Evolutionary conservation across 2,329 filamentous ascomycete species (phyloP).

Genomic region (Cladosporium sp.): DNA sequence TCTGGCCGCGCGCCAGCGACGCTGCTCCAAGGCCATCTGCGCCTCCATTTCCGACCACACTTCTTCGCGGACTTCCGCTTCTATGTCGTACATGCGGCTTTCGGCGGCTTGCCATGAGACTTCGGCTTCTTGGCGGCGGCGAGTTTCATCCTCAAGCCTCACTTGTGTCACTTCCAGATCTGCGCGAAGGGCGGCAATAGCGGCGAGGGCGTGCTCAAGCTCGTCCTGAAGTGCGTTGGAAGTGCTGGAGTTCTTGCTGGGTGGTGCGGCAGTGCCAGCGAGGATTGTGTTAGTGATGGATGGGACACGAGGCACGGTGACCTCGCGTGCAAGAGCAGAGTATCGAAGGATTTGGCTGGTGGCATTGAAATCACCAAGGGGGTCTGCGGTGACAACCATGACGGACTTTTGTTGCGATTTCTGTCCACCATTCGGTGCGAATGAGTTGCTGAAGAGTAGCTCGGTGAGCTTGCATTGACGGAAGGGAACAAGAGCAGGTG

Average conservation of each 20-base stretch:
- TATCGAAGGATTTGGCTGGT: slow-evolving; percentile 95
- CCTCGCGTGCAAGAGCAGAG: slow-evolving; percentile 84
- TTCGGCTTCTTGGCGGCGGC: slow-evolving; percentile 66
- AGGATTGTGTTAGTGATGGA: slow-evolving; percentile 71
- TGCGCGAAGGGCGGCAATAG: slow-evolving; percentile 72
- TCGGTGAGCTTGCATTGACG: slow-evolving; percentile 51
- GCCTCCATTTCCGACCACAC: slow-evolving; percentile 82
- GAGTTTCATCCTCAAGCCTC: slow-evolving; percentile 65
- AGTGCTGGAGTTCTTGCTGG: slow-evolving; percentile 36
- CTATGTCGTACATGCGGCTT: slow-evolving; percentile 65
- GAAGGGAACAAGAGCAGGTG: slow-evolving; percentile 58
- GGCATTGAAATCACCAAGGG: slow-evolving; percentile 89
- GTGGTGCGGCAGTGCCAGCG: slow-evolving; percentile 22
- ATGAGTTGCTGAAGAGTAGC: slow-evolving; percentile 49
- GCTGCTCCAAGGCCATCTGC: slow-evolving; percentile 67
- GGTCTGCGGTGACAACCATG: slow-evolving; percentile 96
- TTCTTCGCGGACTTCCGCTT: slow-evolving; percentile 82
- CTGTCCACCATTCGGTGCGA: slow-evolving; percentile 37
- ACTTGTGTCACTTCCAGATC: slow-evolving; percentile 71
- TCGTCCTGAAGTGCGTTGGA: slow-evolving; percentile 53
- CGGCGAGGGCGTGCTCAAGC: slow-evolving; percentile 74
- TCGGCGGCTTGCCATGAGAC: slow-evolving; percentile 63
- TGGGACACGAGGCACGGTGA: slow-evolving; percentile 83
- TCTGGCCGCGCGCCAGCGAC: slow-evolving; percentile 74
- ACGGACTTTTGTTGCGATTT: slow-evolving; percentile 78